Evolutionary conservation across 768 basidiomycete species (phyloP).

Genomic region (Mycena leptocephala): DNA sequence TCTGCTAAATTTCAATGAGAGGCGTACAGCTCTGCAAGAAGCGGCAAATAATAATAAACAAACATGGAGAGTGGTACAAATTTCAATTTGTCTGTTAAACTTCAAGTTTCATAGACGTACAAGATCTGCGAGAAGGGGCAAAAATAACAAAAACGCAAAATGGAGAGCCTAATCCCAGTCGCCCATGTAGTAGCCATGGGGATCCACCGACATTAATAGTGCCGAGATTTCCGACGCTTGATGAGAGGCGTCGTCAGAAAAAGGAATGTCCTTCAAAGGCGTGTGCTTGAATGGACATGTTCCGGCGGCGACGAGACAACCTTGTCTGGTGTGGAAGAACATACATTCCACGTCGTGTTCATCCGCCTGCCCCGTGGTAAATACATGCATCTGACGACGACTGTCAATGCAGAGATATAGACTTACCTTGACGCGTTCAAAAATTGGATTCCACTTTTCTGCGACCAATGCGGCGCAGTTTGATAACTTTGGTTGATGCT

Average conservation of each 20-base stretch:
- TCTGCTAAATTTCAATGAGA: too few species aligned
- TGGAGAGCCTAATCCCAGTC: neutral
- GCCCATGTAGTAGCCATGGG: neutral
- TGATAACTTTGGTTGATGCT: neutral
- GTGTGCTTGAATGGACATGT: constrained; percentile 22
- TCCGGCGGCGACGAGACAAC: constrained; percentile 18
- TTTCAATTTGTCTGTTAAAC: too few species aligned
- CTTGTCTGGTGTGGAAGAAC: constrained; percentile 16
- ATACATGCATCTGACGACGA: neutral
- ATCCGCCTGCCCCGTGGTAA: neutral
- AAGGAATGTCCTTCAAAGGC: neutral
- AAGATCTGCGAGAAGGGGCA: too few species aligned
- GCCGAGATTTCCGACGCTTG: neutral
- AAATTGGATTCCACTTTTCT: constrained; percentile 23
- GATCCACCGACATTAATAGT: neutral
- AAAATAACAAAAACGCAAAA: neutral
- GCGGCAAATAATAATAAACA: too few species aligned
- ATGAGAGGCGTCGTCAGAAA: neutral
- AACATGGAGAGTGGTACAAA: too few species aligned
- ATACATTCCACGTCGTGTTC: constrained; percentile 27
- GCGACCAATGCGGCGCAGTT: constrained; percentile 2
- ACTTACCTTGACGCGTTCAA: constrained; percentile 17
- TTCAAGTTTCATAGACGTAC: too few species aligned
- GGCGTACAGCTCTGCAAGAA: too few species aligned
- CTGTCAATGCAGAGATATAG: too few species aligned